phyloP scores from a whole-genome alignment of 1,284 basidiomycete species.

The Apiotrichum akiyoshidainum region DNA sequence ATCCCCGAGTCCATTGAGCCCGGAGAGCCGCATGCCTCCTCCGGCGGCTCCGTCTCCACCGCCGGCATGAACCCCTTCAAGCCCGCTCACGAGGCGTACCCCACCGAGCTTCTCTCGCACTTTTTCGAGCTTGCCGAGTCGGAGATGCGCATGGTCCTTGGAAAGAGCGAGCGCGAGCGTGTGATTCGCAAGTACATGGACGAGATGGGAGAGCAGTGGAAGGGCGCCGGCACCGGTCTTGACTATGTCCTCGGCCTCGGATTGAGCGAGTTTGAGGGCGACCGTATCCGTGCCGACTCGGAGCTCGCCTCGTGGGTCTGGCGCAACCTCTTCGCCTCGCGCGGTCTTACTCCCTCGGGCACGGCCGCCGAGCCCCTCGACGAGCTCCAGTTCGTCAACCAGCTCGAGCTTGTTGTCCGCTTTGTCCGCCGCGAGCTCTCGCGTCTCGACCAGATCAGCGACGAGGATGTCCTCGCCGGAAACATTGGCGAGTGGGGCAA shows the following conservation, averaged over 20 bases:
- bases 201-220: slow-evolving; percentile 83
- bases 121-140: slow-evolving; percentile 95
- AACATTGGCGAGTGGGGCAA: slow-evolving; percentile 48
- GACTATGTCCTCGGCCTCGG: slow-evolving; percentile 61
- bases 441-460: slow-evolving; percentile 67
- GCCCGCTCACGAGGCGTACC: slow-evolving; percentile 40
- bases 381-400: slow-evolving; percentile 68
- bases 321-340: slow-evolving; percentile 72
- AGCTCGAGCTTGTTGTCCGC: slow-evolving; percentile 69
- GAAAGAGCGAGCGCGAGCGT: slow-evolving; percentile 65
- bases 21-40: slow-evolving; percentile 13
- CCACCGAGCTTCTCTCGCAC: slow-evolving; percentile 75
- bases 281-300: slow-evolving; percentile 56
- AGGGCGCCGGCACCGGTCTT: slow-evolving; percentile 74
- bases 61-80: slow-evolving; percentile 19
- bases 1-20: slow-evolving; percentile 36
- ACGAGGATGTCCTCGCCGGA: slow-evolving; percentile 63
- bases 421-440: slow-evolving; percentile 75
- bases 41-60: slow-evolving; percentile 5
- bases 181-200: slow-evolving; percentile 88
- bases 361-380: slow-evolving; percentile 32
- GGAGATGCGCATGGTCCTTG: slow-evolving; percentile 77
- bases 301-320: slow-evolving; percentile 84
- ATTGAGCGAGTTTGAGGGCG: slow-evolving; percentile 21
- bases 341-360: slow-evolving; percentile 26